Evolutionary conservation across 2,329 filamentous ascomycete species (phyloP), one percentile per base, ranked within the genome.

Genomic region (Cladosporium sp.): DNA sequence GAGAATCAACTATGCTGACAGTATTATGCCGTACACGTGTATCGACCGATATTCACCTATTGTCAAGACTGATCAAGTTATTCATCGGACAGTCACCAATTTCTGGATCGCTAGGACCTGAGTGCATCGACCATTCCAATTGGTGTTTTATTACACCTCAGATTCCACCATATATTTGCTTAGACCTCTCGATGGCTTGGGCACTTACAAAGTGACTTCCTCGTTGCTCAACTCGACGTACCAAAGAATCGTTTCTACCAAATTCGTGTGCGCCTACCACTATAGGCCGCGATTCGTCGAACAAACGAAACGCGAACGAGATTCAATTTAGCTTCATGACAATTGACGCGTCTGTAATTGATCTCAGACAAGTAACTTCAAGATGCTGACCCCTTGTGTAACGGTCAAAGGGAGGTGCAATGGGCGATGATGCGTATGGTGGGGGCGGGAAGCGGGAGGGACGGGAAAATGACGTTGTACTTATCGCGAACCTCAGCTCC

Each of bases 261-360:
- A n/a, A n/a, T 5, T n/a, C 5, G 7, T 39, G 39, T n/a, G 18
- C 39, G 39, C 39, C 21, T 46, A 46, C n/a, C 39, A 11, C 8
- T 11, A 2, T 14, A 4, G 3, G 3, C 5, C 3, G 39, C 3
- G 13, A 46, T 13, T 46, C n/a, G 39, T 23, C n/a, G 16, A 23
- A n/a, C n/a, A 10, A 23, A 8, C 11, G 4, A 46, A 18, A 21
- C 39, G 3, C 39, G n/a, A 46, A 13, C n/a, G 5, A 23, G 1
- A 46, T 23, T 13, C 8, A 46, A 8, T 18, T n/a, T n/a, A n/a
- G n/a, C 39, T 46, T n/a, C 21, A 46, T 21, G 39, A 23, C 39
- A 7, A 46, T 53, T 28, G n/a, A 57, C 54, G 54, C 54, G 54
- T 39, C 32, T 57, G 54, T 57, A 57, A 57, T 57, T 57, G 54